These are phyloP conservation scores for Sicyos edulis DNA, from an alignment of 306 rosid species.

Conservation along the genomic window DNA sequence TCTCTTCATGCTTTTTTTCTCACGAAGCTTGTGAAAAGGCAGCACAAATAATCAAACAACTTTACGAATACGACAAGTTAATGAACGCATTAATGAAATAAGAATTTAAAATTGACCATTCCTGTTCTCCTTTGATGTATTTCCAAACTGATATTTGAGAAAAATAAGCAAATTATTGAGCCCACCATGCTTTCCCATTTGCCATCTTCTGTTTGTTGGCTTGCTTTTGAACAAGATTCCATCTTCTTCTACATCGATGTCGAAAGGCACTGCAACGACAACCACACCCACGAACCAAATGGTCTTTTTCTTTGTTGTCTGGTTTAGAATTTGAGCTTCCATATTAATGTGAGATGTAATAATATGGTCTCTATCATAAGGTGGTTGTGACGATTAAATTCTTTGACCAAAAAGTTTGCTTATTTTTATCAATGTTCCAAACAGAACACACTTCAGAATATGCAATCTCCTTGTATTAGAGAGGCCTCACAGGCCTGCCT, in stretches of 20 bases:
- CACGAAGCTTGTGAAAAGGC: not conserved
- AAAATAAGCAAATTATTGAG: not conserved
- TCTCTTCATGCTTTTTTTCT: not conserved
- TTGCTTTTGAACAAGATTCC: not conserved
- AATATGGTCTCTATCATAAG: not conserved
- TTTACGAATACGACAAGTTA: constrained; percentile 19
- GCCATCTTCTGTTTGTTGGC: constrained; percentile 5
- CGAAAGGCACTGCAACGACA: not conserved
- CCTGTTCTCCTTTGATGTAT: not conserved
- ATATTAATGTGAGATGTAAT: not conserved
- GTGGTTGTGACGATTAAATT: constrained; percentile 8
- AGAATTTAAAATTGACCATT: constrained; percentile 8
- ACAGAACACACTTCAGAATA: constrained; percentile 22
- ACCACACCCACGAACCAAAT: not conserved
- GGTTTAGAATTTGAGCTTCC: not conserved
- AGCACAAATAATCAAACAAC: constrained; percentile 12
- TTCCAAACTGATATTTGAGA: not conserved
- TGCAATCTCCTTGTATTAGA: constrained; percentile 39
- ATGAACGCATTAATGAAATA: not conserved
- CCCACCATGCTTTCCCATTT: constrained; percentile 5
- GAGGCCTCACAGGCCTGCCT: constrained; percentile 49
- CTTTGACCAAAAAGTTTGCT: not conserved
- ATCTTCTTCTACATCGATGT: not conserved
- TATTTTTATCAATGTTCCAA: constrained; percentile 7
- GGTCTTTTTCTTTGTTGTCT: not conserved